Evolutionary conservation across 164 flowering plant genomes (phyloP), one percentile per base, ranked within the genome.

Genomic region (Echeveria elegans): DNA sequence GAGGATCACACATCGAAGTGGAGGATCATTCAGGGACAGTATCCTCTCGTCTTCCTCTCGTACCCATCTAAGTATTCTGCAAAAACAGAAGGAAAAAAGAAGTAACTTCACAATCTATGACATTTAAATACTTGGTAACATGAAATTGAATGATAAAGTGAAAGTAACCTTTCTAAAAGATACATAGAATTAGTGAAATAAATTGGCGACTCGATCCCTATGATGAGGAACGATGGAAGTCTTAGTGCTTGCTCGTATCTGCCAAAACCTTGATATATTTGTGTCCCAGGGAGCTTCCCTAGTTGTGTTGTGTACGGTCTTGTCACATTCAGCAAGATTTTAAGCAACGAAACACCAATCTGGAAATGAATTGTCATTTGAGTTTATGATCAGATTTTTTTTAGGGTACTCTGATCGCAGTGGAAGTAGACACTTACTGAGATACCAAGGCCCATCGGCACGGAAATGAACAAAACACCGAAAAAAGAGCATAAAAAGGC

Each of bases 271-370:
- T 80, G 90, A 76, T 75, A 94, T 40, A 85, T 82, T 19, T 86
- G 82, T 28, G 96, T 89, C 34, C 93, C 93, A 0, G 86, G 85
- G 67, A 94, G 82, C 29, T 86, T 85, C 32, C 97, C 99, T 23
- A 88, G 62, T 1, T 72, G 75, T 34, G 79, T 64, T 0, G 86
- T 85, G 67, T 86, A 88, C 64, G 99, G 99, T 61, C 97, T 83
- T 3, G 99, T 84, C 30, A 89, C 88, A 72, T 91, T 91, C 71
- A 94, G 67, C 12, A 94, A 75, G 67, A 91, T 82, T 84, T 87
- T 91, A 77, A 91, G 82, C 5, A 94, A 79, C 18, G 99, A 91
- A 29, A 94, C 79, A 63, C 94, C 97, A 28, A 94, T 90, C 97
- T 94, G 82, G 6, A 56, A 56, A 50, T 7, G 7, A n/a, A n/a